These are phyloP conservation scores for Przewalskia tangutica DNA, from an alignment of 257 asterid genomes.

Conservation along the genomic window DNA sequence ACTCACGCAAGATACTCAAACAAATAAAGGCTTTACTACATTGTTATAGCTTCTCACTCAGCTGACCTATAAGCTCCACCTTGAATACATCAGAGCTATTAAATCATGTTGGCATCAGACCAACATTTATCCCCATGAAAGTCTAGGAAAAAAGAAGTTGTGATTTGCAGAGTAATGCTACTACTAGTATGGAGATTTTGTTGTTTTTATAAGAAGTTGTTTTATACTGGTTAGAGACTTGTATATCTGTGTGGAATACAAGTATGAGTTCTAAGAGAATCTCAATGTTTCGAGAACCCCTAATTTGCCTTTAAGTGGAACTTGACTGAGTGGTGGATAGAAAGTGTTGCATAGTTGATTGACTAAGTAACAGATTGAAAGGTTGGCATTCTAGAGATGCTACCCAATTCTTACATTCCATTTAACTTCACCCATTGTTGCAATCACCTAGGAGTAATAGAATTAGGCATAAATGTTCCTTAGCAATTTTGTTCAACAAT, in stretches of 20 bases:
- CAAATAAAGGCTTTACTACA: background rate
- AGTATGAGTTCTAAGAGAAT: background rate
- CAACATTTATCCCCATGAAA: background rate
- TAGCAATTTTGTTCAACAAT: background rate
- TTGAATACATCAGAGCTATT: background rate
- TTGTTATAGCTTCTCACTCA: background rate
- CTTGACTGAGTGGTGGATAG: background rate
- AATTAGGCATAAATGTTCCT: background rate
- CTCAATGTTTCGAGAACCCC: background rate
- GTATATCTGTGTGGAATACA: background rate
- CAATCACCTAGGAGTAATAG: background rate
- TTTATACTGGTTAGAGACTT: background rate
- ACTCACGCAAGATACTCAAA: background rate
- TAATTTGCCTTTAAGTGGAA: background rate
- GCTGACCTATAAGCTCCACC: background rate
- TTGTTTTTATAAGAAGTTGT: background rate
- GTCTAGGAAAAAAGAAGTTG: background rate
- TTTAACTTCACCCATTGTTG: background rate
- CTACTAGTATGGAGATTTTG: background rate
- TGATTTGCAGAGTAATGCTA: background rate
- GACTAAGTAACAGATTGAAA: background rate
- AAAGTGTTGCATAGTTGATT: background rate
- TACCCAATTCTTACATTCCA: background rate
- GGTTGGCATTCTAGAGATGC: background rate
- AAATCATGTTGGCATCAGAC: background rate